phyloP scores from a whole-genome alignment of 331 rosid genomes.

The Spiraea crenata region DNA sequence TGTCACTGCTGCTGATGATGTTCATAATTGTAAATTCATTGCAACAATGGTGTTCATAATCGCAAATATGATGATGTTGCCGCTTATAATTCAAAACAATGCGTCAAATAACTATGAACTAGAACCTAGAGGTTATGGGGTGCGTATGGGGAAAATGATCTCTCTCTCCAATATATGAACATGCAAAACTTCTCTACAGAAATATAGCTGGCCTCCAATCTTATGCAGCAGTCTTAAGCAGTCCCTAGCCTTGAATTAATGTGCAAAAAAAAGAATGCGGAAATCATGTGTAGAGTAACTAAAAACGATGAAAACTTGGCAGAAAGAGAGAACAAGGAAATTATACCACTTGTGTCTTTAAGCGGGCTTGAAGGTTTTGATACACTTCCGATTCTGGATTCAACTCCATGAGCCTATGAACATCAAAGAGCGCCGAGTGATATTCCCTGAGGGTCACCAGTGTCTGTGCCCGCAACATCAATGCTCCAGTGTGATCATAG shows the following conservation, averaged over 20 bases:
- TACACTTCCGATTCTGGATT: constrained; percentile 91
- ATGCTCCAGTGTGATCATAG: constrained; percentile 77
- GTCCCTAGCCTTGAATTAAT: neutral
- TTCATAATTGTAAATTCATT: constrained; percentile 11
- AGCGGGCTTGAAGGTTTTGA: constrained; percentile 83
- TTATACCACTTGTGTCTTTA: constrained; percentile 85
- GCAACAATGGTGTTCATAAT: constrained; percentile 13
- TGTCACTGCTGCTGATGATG: constrained; percentile 19
- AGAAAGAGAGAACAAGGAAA: constrained; percentile 15
- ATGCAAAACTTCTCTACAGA: neutral
- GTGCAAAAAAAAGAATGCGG: neutral
- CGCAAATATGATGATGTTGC: neutral
- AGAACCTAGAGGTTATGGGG: neutral
- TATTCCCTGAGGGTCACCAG: constrained; percentile 81
- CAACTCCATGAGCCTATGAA: constrained; percentile 74
- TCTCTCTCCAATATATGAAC: neutral
- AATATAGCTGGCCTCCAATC: neutral
- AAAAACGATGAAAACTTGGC: constrained; percentile 17
- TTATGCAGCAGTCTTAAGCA: neutral
- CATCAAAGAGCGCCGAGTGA: constrained; percentile 89
- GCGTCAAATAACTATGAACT: neutral
- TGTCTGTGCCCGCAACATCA: constrained; percentile 90
- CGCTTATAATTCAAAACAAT: neutral
- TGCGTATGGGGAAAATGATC: no score
- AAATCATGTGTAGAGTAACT: neutral